A percentile compares a stretch with the other conserved stretches of the same genome.
phyloP scores from a whole-genome alignment of 2,329 filamentous ascomycete species.

The Volutella citrinella region DNA sequence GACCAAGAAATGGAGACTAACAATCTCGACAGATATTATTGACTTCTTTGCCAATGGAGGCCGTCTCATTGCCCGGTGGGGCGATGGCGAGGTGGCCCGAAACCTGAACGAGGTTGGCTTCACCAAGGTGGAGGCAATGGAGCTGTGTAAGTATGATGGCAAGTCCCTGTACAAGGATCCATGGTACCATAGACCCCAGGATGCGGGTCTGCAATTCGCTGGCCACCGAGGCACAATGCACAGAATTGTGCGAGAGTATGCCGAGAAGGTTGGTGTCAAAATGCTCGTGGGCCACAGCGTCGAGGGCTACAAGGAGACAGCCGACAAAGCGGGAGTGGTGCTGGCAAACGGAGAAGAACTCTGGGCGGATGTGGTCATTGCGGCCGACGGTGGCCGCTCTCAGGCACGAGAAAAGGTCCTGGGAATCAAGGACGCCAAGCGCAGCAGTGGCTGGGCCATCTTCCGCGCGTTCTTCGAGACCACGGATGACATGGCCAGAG shows the following conservation, averaged over 20 bases:
- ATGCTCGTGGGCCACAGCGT: slow-evolving; percentile 14
- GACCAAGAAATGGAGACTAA: neutral
- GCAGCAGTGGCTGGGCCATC: slow-evolving; percentile 17
- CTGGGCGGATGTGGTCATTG: slow-evolving; percentile 14
- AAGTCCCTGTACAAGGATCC: slow-evolving; percentile 10
- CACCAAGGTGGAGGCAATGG: slow-evolving; percentile 4
- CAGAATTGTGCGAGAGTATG: slow-evolving; percentile 16
- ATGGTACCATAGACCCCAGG: slow-evolving; percentile 8
- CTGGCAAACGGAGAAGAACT: slow-evolving; percentile 10
- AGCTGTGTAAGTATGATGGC: slow-evolving; percentile 12
- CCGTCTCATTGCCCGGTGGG: slow-evolving; percentile 5
- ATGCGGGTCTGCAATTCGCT: slow-evolving; percentile 4
- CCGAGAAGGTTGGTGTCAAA: slow-evolving; percentile 12
- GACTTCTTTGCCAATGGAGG: slow-evolving; percentile 19
- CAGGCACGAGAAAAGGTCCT: slow-evolving; percentile 18
- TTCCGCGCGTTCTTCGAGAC: slow-evolving; percentile 15
- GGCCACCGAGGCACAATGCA: slow-evolving; percentile 16
- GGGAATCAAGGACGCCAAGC: slow-evolving; percentile 13
- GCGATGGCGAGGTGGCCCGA: slow-evolving; percentile 2
- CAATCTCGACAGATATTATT: slow-evolving; percentile 12
- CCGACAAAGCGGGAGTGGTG: slow-evolving; percentile 6
- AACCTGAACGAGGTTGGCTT: slow-evolving; percentile 1
- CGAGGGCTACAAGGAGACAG: slow-evolving; percentile 11
- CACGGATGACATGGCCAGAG: slow-evolving; percentile 1
- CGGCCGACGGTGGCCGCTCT: slow-evolving; percentile 16